These are phyloP conservation scores for Acacia concinna DNA, from an alignment of 331 rosid genomes.

Conservation along the genomic window DNA sequence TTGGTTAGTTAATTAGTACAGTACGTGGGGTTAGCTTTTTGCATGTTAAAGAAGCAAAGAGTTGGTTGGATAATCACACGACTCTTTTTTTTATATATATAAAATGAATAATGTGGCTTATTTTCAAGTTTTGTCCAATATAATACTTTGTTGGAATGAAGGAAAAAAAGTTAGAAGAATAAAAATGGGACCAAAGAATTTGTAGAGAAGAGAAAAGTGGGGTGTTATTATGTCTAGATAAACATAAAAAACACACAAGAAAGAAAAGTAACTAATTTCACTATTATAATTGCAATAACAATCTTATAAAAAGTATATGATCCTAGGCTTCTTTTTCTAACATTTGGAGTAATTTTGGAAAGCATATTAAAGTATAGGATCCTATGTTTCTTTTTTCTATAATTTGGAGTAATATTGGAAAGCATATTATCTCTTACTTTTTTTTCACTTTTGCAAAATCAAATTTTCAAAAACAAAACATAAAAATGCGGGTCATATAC, in stretches of 20 bases:
- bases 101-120: background rate
- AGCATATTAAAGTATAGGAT: background rate
- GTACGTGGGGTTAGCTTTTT: background rate
- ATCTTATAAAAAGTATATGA: background rate
- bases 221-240: background rate
- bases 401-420: background rate
- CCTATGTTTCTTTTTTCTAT: background rate
- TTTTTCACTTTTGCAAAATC: background rate
- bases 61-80: background rate
- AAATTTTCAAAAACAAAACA: too few relatives aligned
- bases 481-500: background rate
- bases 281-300: background rate
- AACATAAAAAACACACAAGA: background rate
- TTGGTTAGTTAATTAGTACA: background rate
- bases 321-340: background rate
- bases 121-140: background rate
- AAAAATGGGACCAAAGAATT: background rate
- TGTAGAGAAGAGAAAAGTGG: background rate
- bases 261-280: background rate
- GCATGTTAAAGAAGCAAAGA: background rate
- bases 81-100: background rate
- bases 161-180: background rate
- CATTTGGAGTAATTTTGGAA: background rate
- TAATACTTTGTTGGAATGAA: background rate
- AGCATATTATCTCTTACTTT: background rate